phyloP scores from a whole-genome alignment of 257 asterid species.

The Solanum pimpinellifolium region DNA sequence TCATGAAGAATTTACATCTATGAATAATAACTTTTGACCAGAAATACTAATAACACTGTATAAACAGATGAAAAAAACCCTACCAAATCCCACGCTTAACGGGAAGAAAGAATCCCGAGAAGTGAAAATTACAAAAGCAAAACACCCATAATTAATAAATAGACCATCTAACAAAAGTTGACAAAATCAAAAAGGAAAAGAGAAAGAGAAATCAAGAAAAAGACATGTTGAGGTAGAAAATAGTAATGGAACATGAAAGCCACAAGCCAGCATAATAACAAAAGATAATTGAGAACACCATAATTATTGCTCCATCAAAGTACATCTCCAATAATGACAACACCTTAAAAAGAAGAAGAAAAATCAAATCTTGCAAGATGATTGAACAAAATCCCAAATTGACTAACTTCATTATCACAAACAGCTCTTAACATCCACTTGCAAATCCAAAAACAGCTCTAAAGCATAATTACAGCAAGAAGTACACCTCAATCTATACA shows the following conservation, averaged over 20 bases:
- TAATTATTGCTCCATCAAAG: background rate
- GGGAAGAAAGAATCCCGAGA: background rate
- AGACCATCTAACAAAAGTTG: background rate
- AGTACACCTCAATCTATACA: background rate
- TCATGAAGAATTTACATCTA: background rate
- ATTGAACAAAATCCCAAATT: background rate
- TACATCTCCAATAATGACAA: background rate
- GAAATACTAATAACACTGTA: background rate
- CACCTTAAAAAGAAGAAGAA: background rate
- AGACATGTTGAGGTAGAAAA: background rate
- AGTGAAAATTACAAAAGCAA: background rate
- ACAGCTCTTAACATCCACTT: background rate
- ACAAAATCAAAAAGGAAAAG: background rate
- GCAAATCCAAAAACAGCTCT: background rate
- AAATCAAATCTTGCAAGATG: background rate
- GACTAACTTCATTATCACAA: background rate
- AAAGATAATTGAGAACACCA: background rate
- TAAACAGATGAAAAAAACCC: background rate
- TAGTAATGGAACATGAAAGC: background rate
- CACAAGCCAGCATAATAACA: background rate
- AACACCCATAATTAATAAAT: background rate
- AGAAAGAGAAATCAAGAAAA: background rate
- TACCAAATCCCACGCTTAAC: background rate
- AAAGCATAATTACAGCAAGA: background rate
- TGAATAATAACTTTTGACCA: background rate